Base-by-base conservation (phyloP, 176 grass and related monocot species). In the Elymus sibiricus region DNA sequence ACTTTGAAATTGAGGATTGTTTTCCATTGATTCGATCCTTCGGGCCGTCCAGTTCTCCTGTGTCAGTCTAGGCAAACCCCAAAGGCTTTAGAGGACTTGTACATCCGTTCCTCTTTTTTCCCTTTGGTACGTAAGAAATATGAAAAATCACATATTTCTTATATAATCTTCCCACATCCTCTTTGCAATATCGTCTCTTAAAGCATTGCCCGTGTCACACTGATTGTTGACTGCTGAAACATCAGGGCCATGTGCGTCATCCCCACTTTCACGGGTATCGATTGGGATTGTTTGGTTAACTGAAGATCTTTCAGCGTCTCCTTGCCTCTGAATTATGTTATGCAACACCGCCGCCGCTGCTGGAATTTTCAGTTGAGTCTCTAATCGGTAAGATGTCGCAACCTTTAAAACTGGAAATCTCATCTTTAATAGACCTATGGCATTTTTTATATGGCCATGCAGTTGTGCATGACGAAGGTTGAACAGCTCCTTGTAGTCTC, bases 381-480 rank as follows among this genome's bases (percentile, higher is more conserved):
- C 92, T 47, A 87, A 72, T 1, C 74, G 84, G 71, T 91, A 85
- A 7, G 76, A 89, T 60, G 92, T 87, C 27, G 80, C 80, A 5
- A 73, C 84, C 68, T 89, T 89, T 28, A 92, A 58, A 74, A 92
- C 91, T 17, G 87, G 92, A 78, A 92, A 94, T 14, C 80, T 63
- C 80, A 83, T 92, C 38, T 89, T 94, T 34, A 94, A 32, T 5
- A 89, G 38, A 3, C 55, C 15, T 43, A 79, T 79, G 14, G 90
- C 88, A 87, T 7, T 7, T 58, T 84, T 85, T 0, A 89, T 86
- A 66, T 91, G 87, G 62, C 74, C 79, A 13, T 11, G 46, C 35
- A 94, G 70, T 64, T 81, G 39, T 85, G 87, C 78, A 79, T 94
- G 86, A 10, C 79, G 70, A 79, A 90, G 37, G 65, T 93, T 93